Conservation (phyloP, 768 basidiomycete genomes). For the Suillus cothurnatus region DNA sequence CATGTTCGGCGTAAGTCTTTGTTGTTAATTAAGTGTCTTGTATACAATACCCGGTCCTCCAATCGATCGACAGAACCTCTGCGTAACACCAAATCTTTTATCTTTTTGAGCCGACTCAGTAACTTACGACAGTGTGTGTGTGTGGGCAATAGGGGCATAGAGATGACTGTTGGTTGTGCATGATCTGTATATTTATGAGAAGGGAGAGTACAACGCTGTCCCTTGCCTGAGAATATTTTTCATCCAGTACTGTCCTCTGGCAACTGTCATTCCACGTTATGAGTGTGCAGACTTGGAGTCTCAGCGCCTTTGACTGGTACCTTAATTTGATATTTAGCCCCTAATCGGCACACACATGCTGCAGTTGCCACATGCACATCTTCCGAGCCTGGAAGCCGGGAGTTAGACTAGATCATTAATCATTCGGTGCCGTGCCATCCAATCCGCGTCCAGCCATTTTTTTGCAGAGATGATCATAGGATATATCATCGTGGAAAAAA, state of each 20-base stretch:
- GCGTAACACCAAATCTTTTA: constrained; percentile 13
- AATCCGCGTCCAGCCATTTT: constrained; percentile 13
- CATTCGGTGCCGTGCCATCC: neutral
- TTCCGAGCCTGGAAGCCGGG: neutral
- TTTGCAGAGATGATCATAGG: neutral
- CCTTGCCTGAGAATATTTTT: constrained; percentile 27
- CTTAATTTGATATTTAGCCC: constrained; percentile 16
- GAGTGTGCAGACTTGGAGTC: constrained; percentile 8
- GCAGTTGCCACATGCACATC: no score
- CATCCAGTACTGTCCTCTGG: constrained; percentile 11
- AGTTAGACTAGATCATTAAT: neutral
- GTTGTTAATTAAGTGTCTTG: constrained; percentile 11
- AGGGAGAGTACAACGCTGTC: constrained; percentile 11
- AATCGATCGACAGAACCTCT: constrained; percentile 14
- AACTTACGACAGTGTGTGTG: constrained; percentile 16
- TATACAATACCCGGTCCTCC: constrained; percentile 15
- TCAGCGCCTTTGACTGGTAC: constrained; percentile 13
- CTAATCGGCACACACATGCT: neutral
- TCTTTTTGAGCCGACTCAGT: constrained; percentile 11
- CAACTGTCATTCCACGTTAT: constrained; percentile 10
- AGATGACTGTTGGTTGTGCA: constrained; percentile 22
- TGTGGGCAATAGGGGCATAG: constrained; percentile 13
- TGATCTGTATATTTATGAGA: constrained; percentile 24
- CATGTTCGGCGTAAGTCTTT: constrained; percentile 27
- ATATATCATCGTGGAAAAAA: neutral